Evolutionary conservation across 2,329 filamentous ascomycete species (phyloP).

Genomic region (Teratosphaeria nubilosa): DNA sequence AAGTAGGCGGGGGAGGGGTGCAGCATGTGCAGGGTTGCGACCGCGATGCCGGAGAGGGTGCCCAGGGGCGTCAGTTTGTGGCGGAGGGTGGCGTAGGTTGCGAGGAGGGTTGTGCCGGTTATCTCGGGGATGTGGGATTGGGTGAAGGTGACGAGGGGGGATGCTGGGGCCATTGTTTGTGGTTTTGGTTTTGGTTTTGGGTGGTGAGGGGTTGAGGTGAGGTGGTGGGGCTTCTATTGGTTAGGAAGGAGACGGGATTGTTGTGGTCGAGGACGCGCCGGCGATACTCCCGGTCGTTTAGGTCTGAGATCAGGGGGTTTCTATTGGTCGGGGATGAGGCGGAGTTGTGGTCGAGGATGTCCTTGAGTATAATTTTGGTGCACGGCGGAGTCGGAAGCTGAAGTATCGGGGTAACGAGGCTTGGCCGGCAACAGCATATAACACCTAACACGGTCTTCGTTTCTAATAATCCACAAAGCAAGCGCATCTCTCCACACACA

Average conservation of each 20-base stretch:
- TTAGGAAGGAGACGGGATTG: not conserved
- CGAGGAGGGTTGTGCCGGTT: slow-evolving; percentile 20
- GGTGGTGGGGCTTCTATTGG: not conserved
- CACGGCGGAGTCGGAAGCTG: too few relatives aligned
- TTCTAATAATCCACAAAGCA: too few relatives aligned
- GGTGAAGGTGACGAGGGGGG: not conserved
- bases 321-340: too few relatives aligned
- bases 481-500: too few relatives aligned
- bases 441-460: too few relatives aligned
- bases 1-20: slow-evolving; percentile 95
- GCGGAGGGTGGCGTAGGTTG: slow-evolving; percentile 44
- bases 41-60: slow-evolving; percentile 59
- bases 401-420: too few relatives aligned
- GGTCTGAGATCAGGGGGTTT: not conserved
- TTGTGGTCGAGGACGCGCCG: not conserved
- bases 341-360: not conserved
- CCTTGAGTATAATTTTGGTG: too few relatives aligned
- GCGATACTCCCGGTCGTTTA: not conserved
- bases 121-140: slow-evolving; percentile 12
- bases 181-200: not conserved
- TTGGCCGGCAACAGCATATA: too few relatives aligned
- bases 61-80: slow-evolving; percentile 60
- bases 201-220: not conserved
- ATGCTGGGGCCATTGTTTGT: not conserved
- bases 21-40: slow-evolving; percentile 71